Conservation (phyloP, 148 eudicot species). For the Tetragonia tetragonoides region DNA sequence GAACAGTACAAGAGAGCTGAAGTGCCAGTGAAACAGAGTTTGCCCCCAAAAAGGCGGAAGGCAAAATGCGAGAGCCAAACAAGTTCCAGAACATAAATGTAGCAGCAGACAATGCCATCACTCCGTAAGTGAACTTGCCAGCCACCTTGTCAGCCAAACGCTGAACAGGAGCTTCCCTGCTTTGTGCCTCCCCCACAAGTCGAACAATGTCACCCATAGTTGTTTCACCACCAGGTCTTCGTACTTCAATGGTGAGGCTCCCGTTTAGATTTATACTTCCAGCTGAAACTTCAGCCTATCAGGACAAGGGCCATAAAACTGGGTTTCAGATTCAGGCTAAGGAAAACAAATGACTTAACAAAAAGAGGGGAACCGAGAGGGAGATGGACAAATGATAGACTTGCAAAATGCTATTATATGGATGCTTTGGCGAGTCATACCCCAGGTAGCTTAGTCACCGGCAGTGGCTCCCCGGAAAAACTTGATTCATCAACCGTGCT, state of each 20-base stretch:
- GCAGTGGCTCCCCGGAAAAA: constrained; percentile 92
- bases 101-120: constrained; percentile 94
- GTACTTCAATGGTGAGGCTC: constrained; percentile 84
- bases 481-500: constrained; percentile 97
- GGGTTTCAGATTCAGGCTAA: constrained; percentile 2
- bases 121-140: constrained; percentile 93
- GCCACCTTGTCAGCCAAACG: constrained; percentile 98
- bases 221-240: constrained; percentile 90
- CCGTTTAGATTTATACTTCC: constrained; percentile 97
- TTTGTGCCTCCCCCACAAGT: constrained; percentile 92
- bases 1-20: constrained; percentile 95
- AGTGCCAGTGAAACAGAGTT: constrained; percentile 78
- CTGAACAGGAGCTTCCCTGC: constrained; percentile 98
- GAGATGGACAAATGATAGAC: background rate
- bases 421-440: constrained; percentile 30
- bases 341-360: background rate
- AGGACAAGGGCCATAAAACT: background rate
- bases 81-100: constrained; percentile 91
- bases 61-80: constrained; percentile 68
- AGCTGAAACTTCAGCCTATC: constrained; percentile 87
- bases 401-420: background rate
- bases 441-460: constrained; percentile 89
- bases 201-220: constrained; percentile 94
- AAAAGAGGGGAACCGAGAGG: background rate
- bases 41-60: constrained; percentile 68